These are phyloP conservation scores for Triticum monococcum DNA, from an alignment of 176 grass and related monocot genomes.

Conservation along the genomic window DNA sequence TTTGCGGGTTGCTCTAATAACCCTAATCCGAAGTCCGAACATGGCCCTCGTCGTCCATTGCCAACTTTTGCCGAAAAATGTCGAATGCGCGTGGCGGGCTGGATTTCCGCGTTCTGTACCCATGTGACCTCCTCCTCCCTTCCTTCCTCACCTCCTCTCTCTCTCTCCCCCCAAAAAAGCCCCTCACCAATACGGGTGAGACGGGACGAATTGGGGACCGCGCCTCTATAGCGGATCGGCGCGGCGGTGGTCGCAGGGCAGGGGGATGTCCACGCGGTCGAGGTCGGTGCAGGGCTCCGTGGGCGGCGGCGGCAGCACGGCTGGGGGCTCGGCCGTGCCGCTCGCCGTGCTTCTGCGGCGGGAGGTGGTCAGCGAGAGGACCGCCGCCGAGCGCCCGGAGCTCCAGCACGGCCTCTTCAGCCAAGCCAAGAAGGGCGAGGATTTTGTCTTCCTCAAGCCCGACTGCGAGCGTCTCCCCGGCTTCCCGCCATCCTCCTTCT, in stretches of 20 bases:
- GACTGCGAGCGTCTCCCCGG: conserved; percentile 66
- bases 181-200: conserved; percentile 14
- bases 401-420: conserved; percentile 40
- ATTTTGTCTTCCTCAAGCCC: conserved; percentile 77
- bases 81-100: conserved; percentile 54
- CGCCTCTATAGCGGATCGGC: conserved; percentile 15
- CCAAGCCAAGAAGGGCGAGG: conserved; percentile 96
- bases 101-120: conserved; percentile 49
- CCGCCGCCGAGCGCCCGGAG: conserved; percentile 36
- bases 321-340: conserved; percentile 31
- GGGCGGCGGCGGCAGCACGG: background rate
- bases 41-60: background rate
- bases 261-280: conserved; percentile 46
- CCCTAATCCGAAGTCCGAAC: background rate
- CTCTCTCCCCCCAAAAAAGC: conserved; percentile 4
- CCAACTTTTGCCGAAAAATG: conserved; percentile 40
- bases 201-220: conserved; percentile 2
- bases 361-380: conserved; percentile 47
- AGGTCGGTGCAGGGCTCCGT: conserved; percentile 27
- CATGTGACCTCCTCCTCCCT: conserved; percentile 37
- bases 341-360: conserved; percentile 57
- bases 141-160: background rate
- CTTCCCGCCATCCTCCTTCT: conserved; percentile 55
- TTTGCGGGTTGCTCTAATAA: too few species aligned
- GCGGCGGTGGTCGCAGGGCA: background rate